These are phyloP conservation scores for Phytopythium mirpurense DNA, from an alignment of 352 stramenopile genomes.

Conservation along the genomic window DNA sequence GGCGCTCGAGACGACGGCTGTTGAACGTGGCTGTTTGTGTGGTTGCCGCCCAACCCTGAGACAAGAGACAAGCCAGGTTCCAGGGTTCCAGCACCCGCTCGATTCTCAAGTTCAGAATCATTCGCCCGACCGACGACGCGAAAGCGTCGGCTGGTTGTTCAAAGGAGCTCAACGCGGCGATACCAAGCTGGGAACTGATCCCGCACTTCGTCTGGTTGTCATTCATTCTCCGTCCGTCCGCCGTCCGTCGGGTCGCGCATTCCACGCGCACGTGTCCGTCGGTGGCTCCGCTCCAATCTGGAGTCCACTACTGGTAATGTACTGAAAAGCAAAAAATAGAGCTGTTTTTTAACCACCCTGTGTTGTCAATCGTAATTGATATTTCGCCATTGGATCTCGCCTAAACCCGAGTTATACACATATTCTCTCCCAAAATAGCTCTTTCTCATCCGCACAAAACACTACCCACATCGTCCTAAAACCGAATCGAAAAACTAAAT, in stretches of 20 bases:
- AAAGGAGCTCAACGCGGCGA: neutral
- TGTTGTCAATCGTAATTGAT: conserved; percentile 1
- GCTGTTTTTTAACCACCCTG: conserved; percentile 2
- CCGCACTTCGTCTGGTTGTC: neutral
- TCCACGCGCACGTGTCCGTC: conserved; percentile 3
- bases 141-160: neutral
- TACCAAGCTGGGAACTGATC: neutral
- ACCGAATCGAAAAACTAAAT: neutral
- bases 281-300: neutral
- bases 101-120: neutral
- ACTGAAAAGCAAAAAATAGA: no score
- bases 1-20: no score
- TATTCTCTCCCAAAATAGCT: no score
- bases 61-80: neutral
- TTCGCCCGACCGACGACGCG: neutral
- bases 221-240: neutral
- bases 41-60: conserved; percentile 1
- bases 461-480: neutral
- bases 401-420: no score
- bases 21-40: no score
- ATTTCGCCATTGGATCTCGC: no score
- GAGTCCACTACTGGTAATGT: no score
- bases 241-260: neutral
- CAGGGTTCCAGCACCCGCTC: neutral
- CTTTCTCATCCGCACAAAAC: neutral